phyloP scores from a whole-genome alignment of 805 yeast genomes.

The Kluyveromyces lactis region DNA sequence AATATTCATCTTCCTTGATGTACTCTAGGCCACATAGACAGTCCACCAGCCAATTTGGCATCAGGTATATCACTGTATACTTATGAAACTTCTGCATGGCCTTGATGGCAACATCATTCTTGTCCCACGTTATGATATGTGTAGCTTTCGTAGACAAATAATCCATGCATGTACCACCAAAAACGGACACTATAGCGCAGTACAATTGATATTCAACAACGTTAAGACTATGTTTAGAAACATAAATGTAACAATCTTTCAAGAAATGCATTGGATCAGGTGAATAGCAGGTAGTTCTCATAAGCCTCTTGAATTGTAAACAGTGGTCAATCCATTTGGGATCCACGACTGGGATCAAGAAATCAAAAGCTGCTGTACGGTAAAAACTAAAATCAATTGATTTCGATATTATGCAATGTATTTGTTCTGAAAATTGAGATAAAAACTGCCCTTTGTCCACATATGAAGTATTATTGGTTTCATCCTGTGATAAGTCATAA shows the following conservation, averaged over 20 bases:
- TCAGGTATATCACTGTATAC: constrained; percentile 48
- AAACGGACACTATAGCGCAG: constrained; percentile 46
- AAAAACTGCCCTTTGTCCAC: constrained; percentile 3
- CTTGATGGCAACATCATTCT: constrained; percentile 50
- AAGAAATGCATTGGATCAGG: constrained; percentile 66
- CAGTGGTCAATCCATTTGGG: constrained; percentile 22
- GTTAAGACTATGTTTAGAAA: constrained; percentile 47
- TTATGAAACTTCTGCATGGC: constrained; percentile 37
- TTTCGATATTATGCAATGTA: constrained; percentile 22
- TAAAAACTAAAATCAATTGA: constrained; percentile 22
- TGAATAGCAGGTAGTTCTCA: constrained; percentile 36
- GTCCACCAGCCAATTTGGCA: constrained; percentile 74
- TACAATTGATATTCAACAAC: constrained; percentile 62
- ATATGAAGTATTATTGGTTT: not conserved
- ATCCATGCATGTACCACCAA: constrained; percentile 71
- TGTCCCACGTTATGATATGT: constrained; percentile 57
- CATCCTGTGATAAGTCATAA: constrained; percentile 1
- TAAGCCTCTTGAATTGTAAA: constrained; percentile 13
- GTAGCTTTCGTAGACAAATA: constrained; percentile 62
- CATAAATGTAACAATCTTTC: constrained; percentile 51
- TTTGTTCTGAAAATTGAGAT: constrained; percentile 6
- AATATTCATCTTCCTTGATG: constrained; percentile 47
- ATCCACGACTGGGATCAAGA: constrained; percentile 24
- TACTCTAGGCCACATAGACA: constrained; percentile 47
- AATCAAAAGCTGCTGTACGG: constrained; percentile 20